These are phyloP conservation scores for Zopfochytrium polystomum DNA, from an alignment of 371 early-diverging fungal genomes.

Conservation along the genomic window DNA sequence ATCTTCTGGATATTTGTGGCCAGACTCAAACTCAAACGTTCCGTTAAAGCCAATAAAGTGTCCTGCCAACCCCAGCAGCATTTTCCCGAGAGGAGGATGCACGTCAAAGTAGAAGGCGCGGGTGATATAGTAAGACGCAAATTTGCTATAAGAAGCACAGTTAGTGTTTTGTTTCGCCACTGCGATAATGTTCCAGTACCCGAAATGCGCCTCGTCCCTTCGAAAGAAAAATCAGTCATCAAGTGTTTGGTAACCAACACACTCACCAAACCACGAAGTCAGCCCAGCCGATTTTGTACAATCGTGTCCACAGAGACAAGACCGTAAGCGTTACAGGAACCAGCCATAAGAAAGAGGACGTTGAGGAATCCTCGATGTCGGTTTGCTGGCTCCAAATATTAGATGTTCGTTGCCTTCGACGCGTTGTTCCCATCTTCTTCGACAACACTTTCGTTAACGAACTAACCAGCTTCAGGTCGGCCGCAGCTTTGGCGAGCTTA, in stretches of 20 bases:
- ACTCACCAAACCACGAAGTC: constrained; percentile 81
- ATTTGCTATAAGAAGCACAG: too few species aligned
- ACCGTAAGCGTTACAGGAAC: constrained; percentile 25
- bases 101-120: constrained; percentile 90
- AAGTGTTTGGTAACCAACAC: too few species aligned
- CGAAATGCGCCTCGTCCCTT: constrained; percentile 43
- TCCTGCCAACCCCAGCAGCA: constrained; percentile 88
- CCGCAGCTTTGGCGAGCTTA: too few species aligned
- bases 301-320: constrained; percentile 60
- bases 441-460: too few species aligned
- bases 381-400: too few species aligned
- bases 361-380: too few species aligned
- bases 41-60: constrained; percentile 81
- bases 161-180: background rate
- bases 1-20: constrained; percentile 70
- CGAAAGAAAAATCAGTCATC: too few species aligned
- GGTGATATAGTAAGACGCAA: constrained; percentile 88
- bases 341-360: too few species aligned
- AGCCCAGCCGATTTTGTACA: constrained; percentile 72
- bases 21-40: constrained; percentile 82
- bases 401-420: too few species aligned
- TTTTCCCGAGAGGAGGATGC: constrained; percentile 98
- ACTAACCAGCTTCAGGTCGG: too few species aligned
- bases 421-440: too few species aligned
- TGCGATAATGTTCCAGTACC: constrained; percentile 12